Evolutionary conservation across 2,329 filamentous ascomycete species (phyloP).

Genomic region (Spiromastix sp.): DNA sequence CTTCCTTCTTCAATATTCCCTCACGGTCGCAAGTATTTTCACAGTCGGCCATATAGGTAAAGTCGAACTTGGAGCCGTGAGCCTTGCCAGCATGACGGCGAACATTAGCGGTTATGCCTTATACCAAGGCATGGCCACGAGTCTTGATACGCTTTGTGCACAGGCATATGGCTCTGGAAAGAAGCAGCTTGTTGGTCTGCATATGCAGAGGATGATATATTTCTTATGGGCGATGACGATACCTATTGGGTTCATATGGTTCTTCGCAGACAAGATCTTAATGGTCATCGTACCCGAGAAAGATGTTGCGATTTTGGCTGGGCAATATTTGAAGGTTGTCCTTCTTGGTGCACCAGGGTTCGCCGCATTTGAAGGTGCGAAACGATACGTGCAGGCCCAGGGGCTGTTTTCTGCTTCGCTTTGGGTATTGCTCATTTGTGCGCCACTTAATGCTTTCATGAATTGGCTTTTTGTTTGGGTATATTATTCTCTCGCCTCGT

Average conservation of each 20-base stretch:
- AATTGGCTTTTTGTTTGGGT: constrained; percentile 76
- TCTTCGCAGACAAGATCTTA: constrained; percentile 57
- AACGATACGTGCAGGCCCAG: constrained; percentile 82
- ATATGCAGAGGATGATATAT: constrained; percentile 70
- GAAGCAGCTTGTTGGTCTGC: constrained; percentile 76
- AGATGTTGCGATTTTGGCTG: constrained; percentile 60
- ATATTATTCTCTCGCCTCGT: constrained; percentile 15
- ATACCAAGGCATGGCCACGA: constrained; percentile 78
- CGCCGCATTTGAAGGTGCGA: constrained; percentile 65
- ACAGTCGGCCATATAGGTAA: constrained; percentile 67
- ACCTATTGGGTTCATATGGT: constrained; percentile 64
- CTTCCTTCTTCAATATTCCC: constrained; percentile 70
- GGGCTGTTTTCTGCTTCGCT: constrained; percentile 74
- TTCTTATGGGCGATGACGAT: constrained; percentile 64
- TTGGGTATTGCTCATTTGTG: constrained; percentile 72
- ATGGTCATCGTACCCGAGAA: constrained; percentile 57
- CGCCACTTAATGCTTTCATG: constrained; percentile 67
- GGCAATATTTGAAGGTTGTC: constrained; percentile 61
- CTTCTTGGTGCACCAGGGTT: constrained; percentile 64
- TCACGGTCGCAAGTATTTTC: constrained; percentile 74
- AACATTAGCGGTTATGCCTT: constrained; percentile 69
- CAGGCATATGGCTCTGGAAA: constrained; percentile 90
- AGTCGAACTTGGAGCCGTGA: constrained; percentile 56
- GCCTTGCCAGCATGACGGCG: constrained; percentile 65
- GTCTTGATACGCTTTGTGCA: constrained; percentile 81